Conservation (phyloP, 805 yeast species). For the Teunomyces pallodes region DNA sequence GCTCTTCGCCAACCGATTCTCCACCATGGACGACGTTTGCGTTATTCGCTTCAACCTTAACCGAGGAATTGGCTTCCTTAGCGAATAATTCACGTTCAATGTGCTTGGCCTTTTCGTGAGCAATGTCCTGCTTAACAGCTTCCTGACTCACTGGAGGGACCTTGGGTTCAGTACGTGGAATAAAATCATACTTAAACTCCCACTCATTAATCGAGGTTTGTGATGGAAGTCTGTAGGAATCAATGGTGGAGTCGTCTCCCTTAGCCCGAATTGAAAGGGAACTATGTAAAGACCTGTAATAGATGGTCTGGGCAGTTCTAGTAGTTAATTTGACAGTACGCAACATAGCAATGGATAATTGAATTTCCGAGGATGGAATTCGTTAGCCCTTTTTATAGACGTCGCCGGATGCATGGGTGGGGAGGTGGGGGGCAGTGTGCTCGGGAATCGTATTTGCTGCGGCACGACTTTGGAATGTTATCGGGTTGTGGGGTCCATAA, state of each 20-base stretch:
- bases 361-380: constrained; percentile 6
- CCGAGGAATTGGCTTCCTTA: constrained; percentile 31
- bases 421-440: neutral
- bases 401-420: constrained; percentile 1
- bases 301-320: neutral
- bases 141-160: constrained; percentile 47
- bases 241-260: constrained; percentile 58
- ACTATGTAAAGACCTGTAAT: constrained; percentile 5
- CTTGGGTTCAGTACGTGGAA: constrained; percentile 42
- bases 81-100: constrained; percentile 37
- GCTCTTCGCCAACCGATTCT: constrained; percentile 35
- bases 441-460: neutral
- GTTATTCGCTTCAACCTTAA: constrained; percentile 44
- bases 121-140: constrained; percentile 48
- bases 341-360: constrained; percentile 10
- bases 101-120: constrained; percentile 37
- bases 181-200: constrained; percentile 48
- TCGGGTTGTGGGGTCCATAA: neutral
- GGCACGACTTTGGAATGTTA: neutral
- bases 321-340: neutral
- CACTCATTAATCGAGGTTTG: constrained; percentile 46
- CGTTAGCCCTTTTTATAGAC: constrained; percentile 3
- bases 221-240: constrained; percentile 51
- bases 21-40: constrained; percentile 45
- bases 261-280: constrained; percentile 33